Percentiles rank a stretch among this genome's conserved stretches.
Evolutionary conservation across 768 basidiomycete species (phyloP).

Genomic region (Fibroporia radiculosa): DNA sequence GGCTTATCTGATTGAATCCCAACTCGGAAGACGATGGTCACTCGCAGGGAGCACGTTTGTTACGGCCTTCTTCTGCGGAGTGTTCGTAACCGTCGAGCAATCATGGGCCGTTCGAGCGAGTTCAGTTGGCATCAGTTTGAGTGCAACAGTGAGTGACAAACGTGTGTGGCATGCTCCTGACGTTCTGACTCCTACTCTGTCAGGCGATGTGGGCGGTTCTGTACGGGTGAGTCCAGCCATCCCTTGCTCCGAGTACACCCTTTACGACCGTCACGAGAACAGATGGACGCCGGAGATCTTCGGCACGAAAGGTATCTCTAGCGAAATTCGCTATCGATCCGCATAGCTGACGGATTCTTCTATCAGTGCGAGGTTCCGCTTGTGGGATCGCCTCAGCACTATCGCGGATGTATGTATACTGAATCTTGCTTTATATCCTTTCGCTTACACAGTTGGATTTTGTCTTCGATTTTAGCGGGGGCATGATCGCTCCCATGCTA

Average conservation of each 20-base stretch:
- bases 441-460: neutral
- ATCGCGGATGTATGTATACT: slow-evolving; percentile 59
- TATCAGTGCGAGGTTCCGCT: slow-evolving; percentile 53
- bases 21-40: slow-evolving; percentile 62
- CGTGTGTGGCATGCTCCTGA: too few relatives aligned
- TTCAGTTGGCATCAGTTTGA: slow-evolving; percentile 71
- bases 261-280: neutral
- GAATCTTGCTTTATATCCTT: too few relatives aligned
- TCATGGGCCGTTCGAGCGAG: slow-evolving; percentile 55
- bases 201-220: slow-evolving; percentile 85
- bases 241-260: neutral
- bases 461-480: slow-evolving; percentile 45
- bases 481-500: slow-evolving; percentile 80
- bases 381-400: slow-evolving; percentile 80
- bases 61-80: slow-evolving; percentile 66
- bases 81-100: slow-evolving; percentile 55
- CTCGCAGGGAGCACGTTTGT: slow-evolving; percentile 68
- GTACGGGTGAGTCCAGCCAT: slow-evolving; percentile 43
- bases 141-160: slow-evolving; percentile 52
- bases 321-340: neutral
- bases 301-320: slow-evolving; percentile 52
- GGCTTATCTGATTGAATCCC: slow-evolving; percentile 73
- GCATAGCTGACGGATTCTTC: neutral
- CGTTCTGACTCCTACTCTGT: too few relatives aligned
- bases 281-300: slow-evolving; percentile 86